Evolutionary conservation across 169 alveolate genomes (phyloP), one percentile per base, ranked within the genome.

Genomic region (Plasmodium malariae): DNA sequence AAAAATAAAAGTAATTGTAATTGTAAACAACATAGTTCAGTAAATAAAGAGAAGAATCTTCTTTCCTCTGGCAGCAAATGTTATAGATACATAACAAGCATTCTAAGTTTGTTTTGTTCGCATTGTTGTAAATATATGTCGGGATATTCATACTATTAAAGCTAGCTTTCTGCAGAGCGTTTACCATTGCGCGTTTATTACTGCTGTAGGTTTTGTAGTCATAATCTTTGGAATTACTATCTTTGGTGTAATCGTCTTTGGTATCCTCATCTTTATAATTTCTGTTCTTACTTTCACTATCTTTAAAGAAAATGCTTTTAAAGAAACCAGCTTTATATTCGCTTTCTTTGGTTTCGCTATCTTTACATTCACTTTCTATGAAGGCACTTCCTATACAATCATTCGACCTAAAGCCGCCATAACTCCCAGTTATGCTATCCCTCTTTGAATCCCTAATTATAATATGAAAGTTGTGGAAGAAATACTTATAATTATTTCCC

Each of bases 1-100:
- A 7, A 59, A 40, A 60, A 36, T 74, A 40, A 43, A 74, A 74
- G 57, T 74, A 74, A 30, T 21, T 74, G 43, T 74, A 74, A 34
- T 74, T 74, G 2, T 43, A 17, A 17, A 74, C 51, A 21, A 74
- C 5, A 32, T 26, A 48, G 62, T 60, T 74, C 6, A 74, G 48
- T 32, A 60, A 28, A 32, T 37, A 32, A 3, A 74, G 17, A 26
- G 88, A 37, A 1, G 88, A 74, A 51, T 74, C 88, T 19, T 60
- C 67, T 45, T 51, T 74, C 28, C 88, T 74, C 34, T 60, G 74
- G 0, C 30, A 74, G 5, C 45, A 45, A 19, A 43, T 11, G n/a
- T 60, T 43, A 30, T 74, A 74, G 2, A 74, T 60, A 51, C 88
- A 74, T n/a, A 74, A 24, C 17, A 74, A 21, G 1, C 4, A 9